A percentile compares a stretch with the other conserved stretches of the same genome.
These are phyloP conservation scores for Hypomontagnella monticulosa DNA, from an alignment of 495 filamentous ascomycete genomes.

Conservation along the genomic window DNA sequence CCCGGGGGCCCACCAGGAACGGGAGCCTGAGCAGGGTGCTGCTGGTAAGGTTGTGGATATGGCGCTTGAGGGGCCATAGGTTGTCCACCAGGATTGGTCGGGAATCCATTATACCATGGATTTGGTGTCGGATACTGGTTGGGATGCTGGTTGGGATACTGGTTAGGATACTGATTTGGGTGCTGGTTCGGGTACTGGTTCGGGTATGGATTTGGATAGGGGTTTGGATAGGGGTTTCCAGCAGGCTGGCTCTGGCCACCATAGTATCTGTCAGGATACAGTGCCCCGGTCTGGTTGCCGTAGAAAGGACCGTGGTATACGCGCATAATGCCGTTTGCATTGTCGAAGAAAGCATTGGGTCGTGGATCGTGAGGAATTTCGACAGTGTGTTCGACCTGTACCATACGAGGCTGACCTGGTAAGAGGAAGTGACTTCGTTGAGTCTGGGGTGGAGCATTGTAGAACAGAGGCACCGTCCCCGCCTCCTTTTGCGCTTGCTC, in stretches of 20 bases:
- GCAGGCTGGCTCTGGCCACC: constrained; percentile 20
- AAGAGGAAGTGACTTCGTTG: constrained; percentile 47
- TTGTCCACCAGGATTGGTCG: constrained; percentile 21
- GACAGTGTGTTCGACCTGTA: constrained; percentile 56
- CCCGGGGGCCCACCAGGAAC: not conserved
- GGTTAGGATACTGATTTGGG: too few relatives aligned
- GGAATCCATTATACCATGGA: constrained; percentile 41
- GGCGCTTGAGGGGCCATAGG: constrained; percentile 8
- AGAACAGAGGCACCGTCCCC: not conserved
- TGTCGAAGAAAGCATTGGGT: constrained; percentile 62
- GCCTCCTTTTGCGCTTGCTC: not conserved
- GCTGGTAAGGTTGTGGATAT: not conserved
- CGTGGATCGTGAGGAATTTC: constrained; percentile 54
- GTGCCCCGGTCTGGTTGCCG: constrained; percentile 51
- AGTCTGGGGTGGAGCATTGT: constrained; percentile 2
- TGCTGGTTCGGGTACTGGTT: too few relatives aligned
- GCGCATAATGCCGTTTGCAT: constrained; percentile 49
- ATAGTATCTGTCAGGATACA: constrained; percentile 38
- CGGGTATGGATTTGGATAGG: too few relatives aligned
- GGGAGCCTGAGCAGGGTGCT: not conserved
- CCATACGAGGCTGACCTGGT: constrained; percentile 47
- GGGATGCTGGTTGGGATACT: too few relatives aligned
- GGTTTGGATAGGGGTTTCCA: constrained; percentile 38
- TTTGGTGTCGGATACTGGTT: constrained; percentile 35
- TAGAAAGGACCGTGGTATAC: constrained; percentile 61